These are phyloP conservation scores for Aspergillus glaucus DNA, from an alignment of 2,329 filamentous ascomycete genomes.

Conservation along the genomic window DNA sequence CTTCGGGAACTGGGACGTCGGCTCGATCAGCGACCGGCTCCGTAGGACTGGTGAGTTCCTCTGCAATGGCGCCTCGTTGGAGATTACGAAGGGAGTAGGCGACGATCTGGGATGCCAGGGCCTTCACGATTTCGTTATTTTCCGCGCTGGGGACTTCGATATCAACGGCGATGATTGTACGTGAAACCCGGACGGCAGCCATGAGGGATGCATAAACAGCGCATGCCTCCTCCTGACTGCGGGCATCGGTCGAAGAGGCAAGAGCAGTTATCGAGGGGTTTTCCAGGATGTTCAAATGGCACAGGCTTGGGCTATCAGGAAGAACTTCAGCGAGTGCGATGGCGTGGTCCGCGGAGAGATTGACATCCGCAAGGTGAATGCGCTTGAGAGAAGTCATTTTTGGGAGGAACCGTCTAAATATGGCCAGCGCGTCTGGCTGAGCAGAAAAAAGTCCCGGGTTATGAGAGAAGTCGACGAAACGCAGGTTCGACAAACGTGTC, in stretches of 20 bases:
- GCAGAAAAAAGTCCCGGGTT: constrained; percentile 73
- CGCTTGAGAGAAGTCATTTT: constrained; percentile 71
- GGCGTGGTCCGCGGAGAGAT: constrained; percentile 76
- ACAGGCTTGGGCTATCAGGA: constrained; percentile 72
- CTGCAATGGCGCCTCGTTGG: constrained; percentile 66
- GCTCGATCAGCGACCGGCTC: constrained; percentile 39
- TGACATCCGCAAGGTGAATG: constrained; percentile 78
- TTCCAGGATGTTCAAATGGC: constrained; percentile 79
- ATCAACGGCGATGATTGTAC: constrained; percentile 79
- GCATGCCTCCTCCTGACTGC: constrained; percentile 83
- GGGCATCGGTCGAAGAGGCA: constrained; percentile 71
- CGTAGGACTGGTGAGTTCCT: constrained; percentile 44
- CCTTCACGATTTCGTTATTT: constrained; percentile 85
- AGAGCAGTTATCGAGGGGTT: constrained; percentile 61
- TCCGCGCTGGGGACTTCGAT: constrained; percentile 78
- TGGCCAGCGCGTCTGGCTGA: constrained; percentile 64
- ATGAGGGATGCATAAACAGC: constrained; percentile 88
- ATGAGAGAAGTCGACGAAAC: constrained; percentile 87
- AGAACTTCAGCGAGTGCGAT: constrained; percentile 87
- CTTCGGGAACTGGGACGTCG: constrained; percentile 65
- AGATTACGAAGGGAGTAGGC: constrained; percentile 91
- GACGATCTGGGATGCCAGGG: constrained; percentile 87
- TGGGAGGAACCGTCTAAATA: constrained; percentile 78
- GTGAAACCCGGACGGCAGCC: constrained; percentile 76
- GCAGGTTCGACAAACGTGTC: constrained; percentile 62